phyloP scores from a whole-genome alignment of 2,329 filamentous ascomycete genomes.

The Ilyonectria mors-panacis region DNA sequence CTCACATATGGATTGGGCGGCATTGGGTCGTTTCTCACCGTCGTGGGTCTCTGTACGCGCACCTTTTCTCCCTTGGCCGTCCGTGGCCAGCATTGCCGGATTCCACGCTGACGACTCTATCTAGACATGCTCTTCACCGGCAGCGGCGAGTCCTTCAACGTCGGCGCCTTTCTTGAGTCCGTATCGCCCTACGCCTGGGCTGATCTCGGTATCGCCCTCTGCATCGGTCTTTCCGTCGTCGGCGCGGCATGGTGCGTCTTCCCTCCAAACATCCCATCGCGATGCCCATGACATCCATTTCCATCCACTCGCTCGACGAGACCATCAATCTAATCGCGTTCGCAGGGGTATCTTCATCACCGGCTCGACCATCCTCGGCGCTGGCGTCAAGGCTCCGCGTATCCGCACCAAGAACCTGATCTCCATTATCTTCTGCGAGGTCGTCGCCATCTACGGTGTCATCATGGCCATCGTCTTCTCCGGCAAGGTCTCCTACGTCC shows the following conservation, averaged over 20 bases:
- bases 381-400: constrained; percentile 94
- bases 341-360: constrained; percentile 98
- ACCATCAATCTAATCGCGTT: constrained; percentile 36
- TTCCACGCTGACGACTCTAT: constrained; percentile 37
- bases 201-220: constrained; percentile 89
- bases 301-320: constrained; percentile 1
- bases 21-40: constrained; percentile 75
- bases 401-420: constrained; percentile 99
- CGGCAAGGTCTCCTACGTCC: constrained; percentile 81
- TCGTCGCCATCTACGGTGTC: constrained; percentile 99
- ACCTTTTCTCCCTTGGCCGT: constrained; percentile 27
- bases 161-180: constrained; percentile 94
- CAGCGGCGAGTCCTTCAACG: constrained; percentile 96
- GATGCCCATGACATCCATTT: constrained; percentile 22
- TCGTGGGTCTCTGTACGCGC: constrained; percentile 84
- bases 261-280: constrained; percentile 25
- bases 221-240: constrained; percentile 95
- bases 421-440: constrained; percentile 99
- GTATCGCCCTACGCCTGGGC: constrained; percentile 97
- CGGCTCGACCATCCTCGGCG: constrained; percentile 96
- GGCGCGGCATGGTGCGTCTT: constrained; percentile 91
- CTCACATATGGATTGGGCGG: constrained; percentile 79
- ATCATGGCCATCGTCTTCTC: constrained; percentile 99
- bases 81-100: constrained; percentile 15
- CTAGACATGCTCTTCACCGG: constrained; percentile 99